A percentile compares a stretch with the other conserved stretches of the same genome.
phyloP scores from a whole-genome alignment of 129 eudicot species.

The Escallonia herrerae region DNA sequence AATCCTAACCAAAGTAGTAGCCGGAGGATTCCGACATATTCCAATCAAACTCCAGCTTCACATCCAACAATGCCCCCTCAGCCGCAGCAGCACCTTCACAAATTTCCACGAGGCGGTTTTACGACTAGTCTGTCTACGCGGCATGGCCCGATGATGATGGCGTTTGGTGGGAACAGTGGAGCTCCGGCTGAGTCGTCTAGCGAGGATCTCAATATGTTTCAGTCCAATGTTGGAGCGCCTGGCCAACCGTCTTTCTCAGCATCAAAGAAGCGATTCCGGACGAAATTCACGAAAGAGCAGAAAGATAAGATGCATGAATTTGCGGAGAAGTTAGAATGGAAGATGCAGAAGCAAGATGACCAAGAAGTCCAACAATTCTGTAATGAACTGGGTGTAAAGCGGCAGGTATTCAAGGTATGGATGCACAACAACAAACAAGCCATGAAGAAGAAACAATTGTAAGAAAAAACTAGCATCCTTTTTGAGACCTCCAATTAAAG shows the following conservation, averaged over 20 bases:
- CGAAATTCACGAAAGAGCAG: slow-evolving; percentile 65
- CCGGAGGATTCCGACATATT: background rate
- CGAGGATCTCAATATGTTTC: slow-evolving; percentile 61
- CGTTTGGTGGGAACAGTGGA: slow-evolving; percentile 46
- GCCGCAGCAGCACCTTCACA: slow-evolving; percentile 11
- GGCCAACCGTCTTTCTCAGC: slow-evolving; percentile 17
- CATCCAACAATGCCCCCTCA: slow-evolving; percentile 7
- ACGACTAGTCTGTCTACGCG: background rate
- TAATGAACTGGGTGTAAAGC: slow-evolving; percentile 47
- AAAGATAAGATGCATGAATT: slow-evolving; percentile 61
- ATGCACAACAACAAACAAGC: slow-evolving; percentile 87
- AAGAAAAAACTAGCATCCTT: slow-evolving; percentile 9
- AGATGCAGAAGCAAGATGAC: slow-evolving; percentile 78
- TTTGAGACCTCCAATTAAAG: background rate
- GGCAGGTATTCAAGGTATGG: slow-evolving; percentile 84
- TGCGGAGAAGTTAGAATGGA: slow-evolving; percentile 70
- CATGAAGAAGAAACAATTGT: slow-evolving; percentile 62
- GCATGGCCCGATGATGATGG: slow-evolving; percentile 41
- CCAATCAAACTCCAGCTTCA: background rate
- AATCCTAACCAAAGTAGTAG: slow-evolving; percentile 5
- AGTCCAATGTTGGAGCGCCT: slow-evolving; percentile 19
- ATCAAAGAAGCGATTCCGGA: slow-evolving; percentile 62
- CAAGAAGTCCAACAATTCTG: slow-evolving; percentile 54
- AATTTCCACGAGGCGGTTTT: background rate
- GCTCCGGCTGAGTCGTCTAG: slow-evolving; percentile 68